Evolutionary conservation across 371 early-diverging fungal species (phyloP).

Genomic region (Blakeslea trispora): DNA sequence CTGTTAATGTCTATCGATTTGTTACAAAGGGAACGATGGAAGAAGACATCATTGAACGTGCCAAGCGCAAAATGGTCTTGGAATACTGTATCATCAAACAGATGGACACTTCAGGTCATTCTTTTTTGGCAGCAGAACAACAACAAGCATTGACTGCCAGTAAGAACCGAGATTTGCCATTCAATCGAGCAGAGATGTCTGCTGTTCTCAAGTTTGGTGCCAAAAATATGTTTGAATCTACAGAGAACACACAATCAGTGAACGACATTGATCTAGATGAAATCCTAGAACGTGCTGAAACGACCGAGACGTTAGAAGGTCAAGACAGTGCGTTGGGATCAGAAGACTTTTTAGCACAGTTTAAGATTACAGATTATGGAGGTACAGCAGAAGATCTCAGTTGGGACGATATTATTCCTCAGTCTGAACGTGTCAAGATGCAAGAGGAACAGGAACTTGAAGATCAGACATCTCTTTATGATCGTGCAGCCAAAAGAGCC

Average conservation of each 20-base stretch:
- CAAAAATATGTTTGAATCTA: slow-evolving; percentile 90
- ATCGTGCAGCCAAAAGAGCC: slow-evolving; percentile 54
- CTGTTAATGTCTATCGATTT: slow-evolving; percentile 98
- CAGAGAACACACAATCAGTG: slow-evolving; percentile 71
- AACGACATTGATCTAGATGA: slow-evolving; percentile 95
- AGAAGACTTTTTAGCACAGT: slow-evolving; percentile 93
- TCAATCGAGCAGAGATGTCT: slow-evolving; percentile 85
- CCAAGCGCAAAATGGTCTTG: slow-evolving; percentile 97
- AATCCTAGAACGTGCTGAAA: slow-evolving; percentile 93
- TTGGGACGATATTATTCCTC: slow-evolving; percentile 98
- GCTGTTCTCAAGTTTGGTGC: slow-evolving; percentile 98
- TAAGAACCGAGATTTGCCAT: slow-evolving; percentile 50
- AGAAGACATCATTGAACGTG: slow-evolving; percentile 97
- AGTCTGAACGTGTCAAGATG: slow-evolving; percentile 69
- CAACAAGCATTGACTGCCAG: slow-evolving; percentile 34
- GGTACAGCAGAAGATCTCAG: slow-evolving; percentile 72
- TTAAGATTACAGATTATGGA: slow-evolving; percentile 91
- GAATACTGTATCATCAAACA: slow-evolving; percentile 97
- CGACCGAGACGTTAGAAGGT: slow-evolving; percentile 76
- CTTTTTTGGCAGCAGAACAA: slow-evolving; percentile 30
- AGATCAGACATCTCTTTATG: slow-evolving; percentile 50
- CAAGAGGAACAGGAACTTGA: slow-evolving; percentile 61
- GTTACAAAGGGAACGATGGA: slow-evolving; percentile 98
- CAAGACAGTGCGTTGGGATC: slow-evolving; percentile 68
- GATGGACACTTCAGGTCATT: slow-evolving; percentile 95